Conservation (phyloP, 306 rosid genomes). For the Cucurbita argyrosperma region DNA sequence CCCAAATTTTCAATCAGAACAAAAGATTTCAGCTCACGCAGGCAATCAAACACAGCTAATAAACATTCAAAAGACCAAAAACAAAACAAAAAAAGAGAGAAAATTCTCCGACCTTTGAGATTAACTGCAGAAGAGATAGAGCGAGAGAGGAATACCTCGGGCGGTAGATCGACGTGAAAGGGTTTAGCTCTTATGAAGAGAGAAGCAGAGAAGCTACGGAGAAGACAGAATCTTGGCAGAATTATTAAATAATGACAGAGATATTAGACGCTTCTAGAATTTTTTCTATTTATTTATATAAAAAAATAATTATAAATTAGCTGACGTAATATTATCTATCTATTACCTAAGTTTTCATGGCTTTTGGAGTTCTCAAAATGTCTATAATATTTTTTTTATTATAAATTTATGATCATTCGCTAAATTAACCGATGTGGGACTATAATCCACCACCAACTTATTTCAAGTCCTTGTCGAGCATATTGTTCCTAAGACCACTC, state of each 20-base stretch:
- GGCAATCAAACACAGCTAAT: background rate
- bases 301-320: too few species aligned
- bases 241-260: background rate
- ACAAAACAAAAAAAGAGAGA: too few species aligned
- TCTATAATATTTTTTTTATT: too few species aligned
- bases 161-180: background rate
- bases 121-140: background rate
- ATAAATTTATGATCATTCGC: too few species aligned
- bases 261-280: constrained; percentile 5
- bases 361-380: too few species aligned
- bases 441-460: too few species aligned
- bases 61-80: background rate
- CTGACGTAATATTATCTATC: too few species aligned
- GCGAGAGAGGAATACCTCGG: background rate
- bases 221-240: background rate
- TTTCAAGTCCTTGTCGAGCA: too few species aligned
- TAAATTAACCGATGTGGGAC: too few species aligned
- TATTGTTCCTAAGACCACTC: too few species aligned
- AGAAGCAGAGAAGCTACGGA: background rate
- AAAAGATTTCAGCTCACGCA: constrained; percentile 9
- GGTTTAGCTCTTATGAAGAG: background rate
- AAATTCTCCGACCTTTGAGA: background rate
- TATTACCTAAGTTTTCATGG: too few species aligned
- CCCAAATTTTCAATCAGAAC: background rate
- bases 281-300: too few species aligned